phyloP scores from a whole-genome alignment of 108 stramenopile genomes.

The Nitzschia sp. region DNA sequence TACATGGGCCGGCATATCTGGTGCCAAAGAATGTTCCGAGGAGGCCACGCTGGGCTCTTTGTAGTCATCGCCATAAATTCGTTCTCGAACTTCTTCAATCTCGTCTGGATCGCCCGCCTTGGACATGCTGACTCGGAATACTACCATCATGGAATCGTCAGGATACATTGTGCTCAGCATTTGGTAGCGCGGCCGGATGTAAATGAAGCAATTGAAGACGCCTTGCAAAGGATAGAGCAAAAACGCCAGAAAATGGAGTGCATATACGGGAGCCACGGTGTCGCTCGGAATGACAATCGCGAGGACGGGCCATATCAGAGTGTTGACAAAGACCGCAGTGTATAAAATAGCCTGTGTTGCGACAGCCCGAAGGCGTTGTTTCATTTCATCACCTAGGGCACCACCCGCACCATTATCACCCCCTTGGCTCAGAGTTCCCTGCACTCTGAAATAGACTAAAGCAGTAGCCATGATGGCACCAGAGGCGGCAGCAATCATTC shows the following conservation, averaged over 20 bases:
- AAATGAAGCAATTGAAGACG: slow-evolving; percentile 43
- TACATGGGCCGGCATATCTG: slow-evolving; percentile 18
- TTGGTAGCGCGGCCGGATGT: slow-evolving; percentile 39
- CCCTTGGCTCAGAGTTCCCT: not conserved
- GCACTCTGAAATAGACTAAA: not conserved
- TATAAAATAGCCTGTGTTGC: slow-evolving; percentile 27
- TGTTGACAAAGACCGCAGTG: slow-evolving; percentile 16
- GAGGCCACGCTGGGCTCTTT: slow-evolving; percentile 7
- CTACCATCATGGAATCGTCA: slow-evolving; percentile 10
- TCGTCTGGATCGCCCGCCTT: slow-evolving; percentile 34
- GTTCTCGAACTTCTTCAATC: slow-evolving; percentile 34
- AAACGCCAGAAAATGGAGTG: slow-evolving; percentile 15
- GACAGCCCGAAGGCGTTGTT: slow-evolving; percentile 20
- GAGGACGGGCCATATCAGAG: slow-evolving; percentile 20
- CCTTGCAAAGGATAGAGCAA: slow-evolving; percentile 44
- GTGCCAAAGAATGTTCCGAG: slow-evolving; percentile 9
- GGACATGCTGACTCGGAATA: slow-evolving; percentile 33
- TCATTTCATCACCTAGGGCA: slow-evolving; percentile 11
- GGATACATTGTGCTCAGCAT: slow-evolving; percentile 35
- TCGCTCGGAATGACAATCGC: not conserved
- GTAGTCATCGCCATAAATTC: slow-evolving; percentile 25
- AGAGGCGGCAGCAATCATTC: not conserved
- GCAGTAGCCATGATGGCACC: not conserved
- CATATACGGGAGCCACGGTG: not conserved
- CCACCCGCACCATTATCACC: not conserved